Evolutionary conservation across 106 monocot species (phyloP).

Genomic region (Dendrobium chrysotoxum): DNA sequence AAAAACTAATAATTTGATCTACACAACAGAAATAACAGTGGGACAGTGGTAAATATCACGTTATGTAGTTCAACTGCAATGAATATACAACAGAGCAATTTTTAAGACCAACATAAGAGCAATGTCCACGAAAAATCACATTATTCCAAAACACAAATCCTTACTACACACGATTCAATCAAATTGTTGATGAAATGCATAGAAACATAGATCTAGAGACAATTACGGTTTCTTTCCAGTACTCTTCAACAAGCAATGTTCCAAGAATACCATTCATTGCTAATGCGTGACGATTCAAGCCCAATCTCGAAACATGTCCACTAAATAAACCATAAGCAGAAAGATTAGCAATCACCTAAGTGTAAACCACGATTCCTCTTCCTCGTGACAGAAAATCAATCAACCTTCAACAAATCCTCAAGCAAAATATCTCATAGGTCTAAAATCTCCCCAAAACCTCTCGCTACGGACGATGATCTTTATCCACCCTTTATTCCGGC

Average conservation of each 20-base stretch:
- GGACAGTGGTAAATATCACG: no score
- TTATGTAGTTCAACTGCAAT: background rate
- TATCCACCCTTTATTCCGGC: background rate
- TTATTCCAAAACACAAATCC: background rate
- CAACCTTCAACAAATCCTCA: background rate
- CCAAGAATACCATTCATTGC: background rate
- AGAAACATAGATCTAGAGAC: background rate
- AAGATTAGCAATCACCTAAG: background rate
- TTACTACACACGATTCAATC: background rate
- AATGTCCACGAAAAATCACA: background rate
- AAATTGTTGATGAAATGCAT: background rate
- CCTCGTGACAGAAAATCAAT: background rate
- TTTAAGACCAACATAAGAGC: background rate
- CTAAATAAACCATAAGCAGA: background rate
- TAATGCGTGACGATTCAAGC: background rate
- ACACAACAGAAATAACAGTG: background rate
- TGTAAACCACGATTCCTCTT: background rate
- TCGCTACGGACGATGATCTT: background rate
- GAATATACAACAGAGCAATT: background rate
- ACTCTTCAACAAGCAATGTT: background rate
- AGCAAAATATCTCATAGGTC: background rate
- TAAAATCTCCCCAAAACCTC: background rate
- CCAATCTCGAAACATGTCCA: background rate
- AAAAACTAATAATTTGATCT: background rate
- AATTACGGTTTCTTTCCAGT: background rate